Base-by-base conservation (phyloP, 257 asterid species). In the Linderniella brevidens region DNA sequence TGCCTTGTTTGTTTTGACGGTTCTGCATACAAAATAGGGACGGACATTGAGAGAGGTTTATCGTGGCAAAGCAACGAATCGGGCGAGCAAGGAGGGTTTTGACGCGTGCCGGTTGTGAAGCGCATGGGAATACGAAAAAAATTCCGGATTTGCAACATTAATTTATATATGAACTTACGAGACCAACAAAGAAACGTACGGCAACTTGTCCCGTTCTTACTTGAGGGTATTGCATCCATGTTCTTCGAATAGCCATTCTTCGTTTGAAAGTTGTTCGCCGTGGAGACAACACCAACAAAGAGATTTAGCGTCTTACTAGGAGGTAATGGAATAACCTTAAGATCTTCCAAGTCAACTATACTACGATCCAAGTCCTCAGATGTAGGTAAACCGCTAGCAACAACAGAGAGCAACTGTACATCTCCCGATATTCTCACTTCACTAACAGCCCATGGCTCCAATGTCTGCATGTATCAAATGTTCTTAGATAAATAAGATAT, bases 371-470 rank as follows among this genome's bases (percentile, higher is more conserved):
- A 54, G 63, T 81, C 96, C 74, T 85, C 99, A 13, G 94, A 85
- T 38, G 96, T 81, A 35, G 99, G 99, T 50, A 90, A 74, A 37
- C 94, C 93, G 75, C 94, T 85, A 8, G 93, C 82, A 13, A 90
- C 94, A 50, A 77, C 80, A 35, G 99, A 90, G 49, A 82, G 62
- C 64, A 85, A 61, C 41, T 77, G 73, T 54, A 85, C 58, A 48
- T 90, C 94, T 59, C 99, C 96, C 5, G 93, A 69, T 54, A 90
- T 77, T 66, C 83, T 71, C 58, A 81, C 79, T 73, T 85, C 88
- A 52, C 81, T 82, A 20, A 86, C 86, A 56, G 81, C 86, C 96
- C 96, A 90, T 43, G 99, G 92, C 71, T 90, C 99, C 77, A 90
- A 66, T 56, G 88, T 70, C 99, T 85, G 73, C 67, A 68, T n/a